These are phyloP conservation scores for Umbilicus rupestris DNA, from an alignment of 164 flowering plant genomes.

Conservation along the genomic window DNA sequence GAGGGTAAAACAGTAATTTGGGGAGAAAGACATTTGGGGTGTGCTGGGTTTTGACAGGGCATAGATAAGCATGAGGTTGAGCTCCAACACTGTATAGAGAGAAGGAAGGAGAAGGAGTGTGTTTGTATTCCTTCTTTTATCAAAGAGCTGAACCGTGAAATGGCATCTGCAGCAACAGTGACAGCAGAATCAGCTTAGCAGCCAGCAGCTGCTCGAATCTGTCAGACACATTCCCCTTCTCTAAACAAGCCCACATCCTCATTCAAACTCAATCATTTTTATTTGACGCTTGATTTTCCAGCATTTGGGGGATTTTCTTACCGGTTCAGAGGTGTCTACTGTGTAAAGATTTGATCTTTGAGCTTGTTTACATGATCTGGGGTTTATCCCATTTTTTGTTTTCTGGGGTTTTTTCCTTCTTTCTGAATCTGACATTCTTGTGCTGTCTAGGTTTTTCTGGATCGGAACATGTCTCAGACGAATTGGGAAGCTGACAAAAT, in stretches of 20 bases:
- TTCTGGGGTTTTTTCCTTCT: neutral
- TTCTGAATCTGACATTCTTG: neutral
- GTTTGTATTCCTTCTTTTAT: neutral
- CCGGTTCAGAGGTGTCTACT: neutral
- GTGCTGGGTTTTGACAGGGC: conserved; percentile 2
- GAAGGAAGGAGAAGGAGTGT: neutral
- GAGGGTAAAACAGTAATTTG: neutral
- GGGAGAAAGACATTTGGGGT: neutral
- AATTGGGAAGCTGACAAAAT: conserved; percentile 88
- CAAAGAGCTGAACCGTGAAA: neutral
- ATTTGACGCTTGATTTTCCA: too few relatives aligned
- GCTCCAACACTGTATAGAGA: too few relatives aligned
- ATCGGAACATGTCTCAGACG: conserved; percentile 61
- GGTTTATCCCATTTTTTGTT: too few relatives aligned
- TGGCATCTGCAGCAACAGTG: neutral
- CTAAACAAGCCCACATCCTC: neutral
- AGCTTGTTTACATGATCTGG: neutral
- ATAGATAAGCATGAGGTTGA: neutral
- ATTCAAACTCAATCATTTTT: neutral
- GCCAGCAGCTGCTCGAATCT: neutral
- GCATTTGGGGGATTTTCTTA: too few relatives aligned
- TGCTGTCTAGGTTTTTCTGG: neutral
- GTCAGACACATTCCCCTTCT: neutral
- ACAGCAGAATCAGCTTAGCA: too few relatives aligned
- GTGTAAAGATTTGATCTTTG: neutral